These are phyloP conservation scores for Nemania sp. DNA, from an alignment of 2,329 filamentous ascomycete species.

Conservation along the genomic window DNA sequence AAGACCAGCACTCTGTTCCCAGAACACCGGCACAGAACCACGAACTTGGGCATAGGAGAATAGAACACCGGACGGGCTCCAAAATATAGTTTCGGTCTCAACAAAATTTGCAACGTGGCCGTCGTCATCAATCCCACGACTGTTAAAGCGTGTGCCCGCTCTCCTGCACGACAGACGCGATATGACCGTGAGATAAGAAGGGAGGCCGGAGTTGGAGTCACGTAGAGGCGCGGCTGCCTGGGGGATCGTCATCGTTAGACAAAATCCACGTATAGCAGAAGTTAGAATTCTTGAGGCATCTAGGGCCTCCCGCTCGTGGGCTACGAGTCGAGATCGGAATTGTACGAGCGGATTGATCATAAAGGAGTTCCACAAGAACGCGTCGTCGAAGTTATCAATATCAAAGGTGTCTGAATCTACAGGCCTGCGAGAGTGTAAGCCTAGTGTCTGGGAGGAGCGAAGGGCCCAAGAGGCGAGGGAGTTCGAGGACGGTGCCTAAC, in stretches of 20 bases:
- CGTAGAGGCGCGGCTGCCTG: conserved; percentile 74
- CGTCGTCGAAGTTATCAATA: conserved; percentile 89
- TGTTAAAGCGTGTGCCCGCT: conserved; percentile 94
- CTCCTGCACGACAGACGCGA: conserved; percentile 88
- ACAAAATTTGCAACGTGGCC: conserved; percentile 98
- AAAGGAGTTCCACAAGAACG: conserved; percentile 96
- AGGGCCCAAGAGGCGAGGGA: background rate
- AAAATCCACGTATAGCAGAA: conserved; percentile 92
- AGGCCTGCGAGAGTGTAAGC: conserved; percentile 54
- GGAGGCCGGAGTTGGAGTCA: conserved; percentile 68
- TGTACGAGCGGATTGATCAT: conserved; percentile 94
- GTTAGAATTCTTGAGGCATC: conserved; percentile 88
- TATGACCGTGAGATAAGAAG: conserved; percentile 85
- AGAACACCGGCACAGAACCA: conserved; percentile 94
- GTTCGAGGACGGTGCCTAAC: conserved; percentile 44
- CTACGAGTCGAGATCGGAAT: conserved; percentile 81
- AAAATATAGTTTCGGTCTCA: conserved; percentile 94
- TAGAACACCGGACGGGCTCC: conserved; percentile 74
- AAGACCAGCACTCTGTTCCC: conserved; percentile 90
- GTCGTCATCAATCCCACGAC: conserved; percentile 96
- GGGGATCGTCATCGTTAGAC: conserved; percentile 82
- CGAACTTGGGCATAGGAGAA: conserved; percentile 95
- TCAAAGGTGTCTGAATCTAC: conserved; percentile 80
- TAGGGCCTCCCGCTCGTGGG: conserved; percentile 75
- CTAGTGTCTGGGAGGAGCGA: conserved; percentile 11